A percentile compares a stretch with the other conserved stretches of the same genome.
phyloP scores from a whole-genome alignment of 2,329 filamentous ascomycete genomes.

The Fusarium torulosum region DNA sequence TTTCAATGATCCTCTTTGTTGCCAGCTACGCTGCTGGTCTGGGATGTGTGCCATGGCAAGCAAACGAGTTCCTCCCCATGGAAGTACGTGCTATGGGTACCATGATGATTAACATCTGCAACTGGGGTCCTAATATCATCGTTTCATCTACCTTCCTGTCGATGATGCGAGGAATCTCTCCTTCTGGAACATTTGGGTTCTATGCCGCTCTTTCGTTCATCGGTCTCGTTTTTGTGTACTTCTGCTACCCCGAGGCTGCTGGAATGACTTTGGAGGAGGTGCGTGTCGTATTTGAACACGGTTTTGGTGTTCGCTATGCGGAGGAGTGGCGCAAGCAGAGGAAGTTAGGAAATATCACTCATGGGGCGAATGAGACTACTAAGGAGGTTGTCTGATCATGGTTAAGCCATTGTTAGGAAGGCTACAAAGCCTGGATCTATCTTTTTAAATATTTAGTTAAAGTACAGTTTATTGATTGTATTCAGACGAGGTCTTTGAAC shows the following conservation, averaged over 20 bases:
- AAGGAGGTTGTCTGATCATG: too few species aligned
- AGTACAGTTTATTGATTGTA: too few species aligned
- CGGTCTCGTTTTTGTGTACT: conserved; percentile 57
- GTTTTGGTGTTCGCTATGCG: conserved; percentile 55
- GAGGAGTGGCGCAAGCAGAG: conserved; percentile 5
- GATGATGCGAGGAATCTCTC: conserved; percentile 60
- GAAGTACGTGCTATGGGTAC: conserved; percentile 61
- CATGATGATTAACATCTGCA: conserved; percentile 61
- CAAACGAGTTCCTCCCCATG: conserved; percentile 60
- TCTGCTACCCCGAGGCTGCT: conserved; percentile 66
- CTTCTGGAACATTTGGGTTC: conserved; percentile 63
- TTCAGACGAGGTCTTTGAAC: too few species aligned
- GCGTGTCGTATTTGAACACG: conserved; percentile 62
- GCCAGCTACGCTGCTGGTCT: conserved; percentile 58
- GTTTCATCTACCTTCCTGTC: conserved; percentile 63
- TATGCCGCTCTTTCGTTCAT: conserved; percentile 62
- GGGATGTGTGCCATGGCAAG: conserved; percentile 61
- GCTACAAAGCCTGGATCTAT: too few species aligned
- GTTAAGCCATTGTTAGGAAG: too few species aligned
- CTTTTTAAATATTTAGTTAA: too few species aligned
- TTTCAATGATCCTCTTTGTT: conserved; percentile 46
- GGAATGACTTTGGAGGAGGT: conserved; percentile 62
- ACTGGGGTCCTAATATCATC: conserved; percentile 62
- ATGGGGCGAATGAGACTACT: not conserved
- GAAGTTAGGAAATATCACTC: not conserved